Conservation (phyloP, 257 asterid genomes). For the Plantago ovata region DNA sequence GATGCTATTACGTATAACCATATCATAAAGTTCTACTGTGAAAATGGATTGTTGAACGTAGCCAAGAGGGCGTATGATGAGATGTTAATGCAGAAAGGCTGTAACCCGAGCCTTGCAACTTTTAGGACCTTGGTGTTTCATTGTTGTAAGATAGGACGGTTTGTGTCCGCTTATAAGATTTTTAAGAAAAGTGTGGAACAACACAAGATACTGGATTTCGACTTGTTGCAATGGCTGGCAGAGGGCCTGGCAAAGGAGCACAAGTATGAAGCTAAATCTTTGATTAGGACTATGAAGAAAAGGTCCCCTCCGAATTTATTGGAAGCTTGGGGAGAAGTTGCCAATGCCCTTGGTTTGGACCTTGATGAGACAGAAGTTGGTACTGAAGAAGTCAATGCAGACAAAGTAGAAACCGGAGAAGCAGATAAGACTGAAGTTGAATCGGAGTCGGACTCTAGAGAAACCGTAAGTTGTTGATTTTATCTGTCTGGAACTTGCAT, state of each 20-base stretch:
- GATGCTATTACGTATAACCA: slow-evolving; percentile 57
- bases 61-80: slow-evolving; percentile 61
- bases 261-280: slow-evolving; percentile 42
- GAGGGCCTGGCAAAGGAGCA: slow-evolving; percentile 54
- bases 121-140: slow-evolving; percentile 59
- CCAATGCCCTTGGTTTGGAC: slow-evolving; percentile 49
- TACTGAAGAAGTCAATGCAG: no score
- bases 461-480: no score
- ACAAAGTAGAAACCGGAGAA: no score
- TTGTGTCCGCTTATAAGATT: slow-evolving; percentile 47
- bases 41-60: slow-evolving; percentile 56
- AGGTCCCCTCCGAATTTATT: slow-evolving; percentile 54
- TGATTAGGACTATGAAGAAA: slow-evolving; percentile 56
- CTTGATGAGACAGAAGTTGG: background rate
- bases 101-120: slow-evolving; percentile 59
- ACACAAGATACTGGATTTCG: slow-evolving; percentile 66
- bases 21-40: slow-evolving; percentile 62
- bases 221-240: slow-evolving; percentile 55
- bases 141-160: slow-evolving; percentile 51
- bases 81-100: slow-evolving; percentile 38
- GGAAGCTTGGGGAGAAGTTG: slow-evolving; percentile 62
- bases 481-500: no score
- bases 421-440: no score
- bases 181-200: slow-evolving; percentile 60
- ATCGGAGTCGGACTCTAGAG: no score